Conservation (phyloP, 805 yeast genomes). For the Candida incommunis region DNA sequence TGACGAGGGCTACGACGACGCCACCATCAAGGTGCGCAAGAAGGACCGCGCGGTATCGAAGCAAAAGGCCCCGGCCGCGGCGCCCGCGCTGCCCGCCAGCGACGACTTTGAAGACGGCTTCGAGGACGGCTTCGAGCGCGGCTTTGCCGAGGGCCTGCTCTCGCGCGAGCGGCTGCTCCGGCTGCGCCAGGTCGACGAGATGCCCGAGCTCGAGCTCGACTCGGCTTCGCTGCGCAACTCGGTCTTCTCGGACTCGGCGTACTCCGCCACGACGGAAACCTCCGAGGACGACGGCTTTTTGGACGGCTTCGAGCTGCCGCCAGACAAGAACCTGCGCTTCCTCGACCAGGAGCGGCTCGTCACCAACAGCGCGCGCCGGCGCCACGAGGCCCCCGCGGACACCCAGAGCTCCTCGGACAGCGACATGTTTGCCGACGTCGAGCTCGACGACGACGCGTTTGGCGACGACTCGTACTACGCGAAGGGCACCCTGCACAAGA, state of each 20-base stretch:
- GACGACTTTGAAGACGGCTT: conserved; percentile 11
- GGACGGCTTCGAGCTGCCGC: conserved; percentile 9
- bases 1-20: not conserved
- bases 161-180: not conserved
- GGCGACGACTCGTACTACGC: not conserved
- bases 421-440: conserved; percentile 1
- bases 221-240: not conserved
- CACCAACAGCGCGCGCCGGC: not conserved
- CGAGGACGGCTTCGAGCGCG: conserved; percentile 3
- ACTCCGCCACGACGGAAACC: not conserved
- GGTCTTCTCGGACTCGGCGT: not conserved
- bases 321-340: not conserved
- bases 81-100: not conserved
- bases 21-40: conserved; percentile 2
- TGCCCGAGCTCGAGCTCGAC: not conserved
- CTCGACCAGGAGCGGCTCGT: not conserved
- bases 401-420: not conserved
- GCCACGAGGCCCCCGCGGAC: no score
- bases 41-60: not conserved
- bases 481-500: conserved; percentile 2
- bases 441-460: conserved; percentile 4
- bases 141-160: not conserved
- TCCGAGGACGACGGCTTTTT: conserved; percentile 8
- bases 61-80: not conserved
- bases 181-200: not conserved